phyloP scores from a whole-genome alignment of 139 green algal species.

The Volvox africanus region DNA sequence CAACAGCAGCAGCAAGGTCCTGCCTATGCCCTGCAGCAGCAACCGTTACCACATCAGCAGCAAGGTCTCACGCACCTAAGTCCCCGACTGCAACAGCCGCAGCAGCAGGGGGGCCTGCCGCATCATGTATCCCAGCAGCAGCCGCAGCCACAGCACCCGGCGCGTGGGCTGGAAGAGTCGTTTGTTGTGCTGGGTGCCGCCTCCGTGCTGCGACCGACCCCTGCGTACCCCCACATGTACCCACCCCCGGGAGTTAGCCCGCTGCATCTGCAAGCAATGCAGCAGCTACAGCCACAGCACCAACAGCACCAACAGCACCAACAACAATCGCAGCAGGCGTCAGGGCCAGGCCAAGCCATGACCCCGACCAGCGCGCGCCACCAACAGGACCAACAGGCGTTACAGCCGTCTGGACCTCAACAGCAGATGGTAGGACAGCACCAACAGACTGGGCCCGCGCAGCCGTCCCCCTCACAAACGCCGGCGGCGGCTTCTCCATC shows the following conservation, averaged over 20 bases:
- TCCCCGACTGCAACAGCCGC: not conserved
- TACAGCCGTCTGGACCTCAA: not conserved
- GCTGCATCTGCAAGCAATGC: conserved; percentile 18
- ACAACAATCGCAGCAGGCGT: not conserved
- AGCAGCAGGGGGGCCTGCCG: not conserved
- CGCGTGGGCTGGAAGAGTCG: conserved; percentile 76
- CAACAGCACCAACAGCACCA: not conserved
- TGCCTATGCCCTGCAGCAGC: not conserved
- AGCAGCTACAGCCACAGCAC: conserved; percentile 21
- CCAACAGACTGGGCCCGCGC: not conserved
- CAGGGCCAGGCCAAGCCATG: not conserved
- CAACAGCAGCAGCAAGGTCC: not conserved
- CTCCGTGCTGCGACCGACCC: conserved; percentile 48
- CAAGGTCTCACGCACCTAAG: not conserved
- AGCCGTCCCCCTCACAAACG: not conserved
- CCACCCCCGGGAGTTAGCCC: conserved; percentile 10
- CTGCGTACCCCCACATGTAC: not conserved
- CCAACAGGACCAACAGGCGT: not conserved
- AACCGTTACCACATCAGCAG: not conserved
- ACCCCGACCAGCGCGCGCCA: not conserved
- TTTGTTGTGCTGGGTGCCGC: conserved; percentile 75
- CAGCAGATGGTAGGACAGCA: not conserved
- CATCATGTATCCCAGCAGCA: not conserved
- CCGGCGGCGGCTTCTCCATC: not conserved
- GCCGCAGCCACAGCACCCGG: conserved; percentile 2